Conservation (phyloP, 2,329 filamentous ascomycete genomes). For the Conoideocrella luteorostrata region DNA sequence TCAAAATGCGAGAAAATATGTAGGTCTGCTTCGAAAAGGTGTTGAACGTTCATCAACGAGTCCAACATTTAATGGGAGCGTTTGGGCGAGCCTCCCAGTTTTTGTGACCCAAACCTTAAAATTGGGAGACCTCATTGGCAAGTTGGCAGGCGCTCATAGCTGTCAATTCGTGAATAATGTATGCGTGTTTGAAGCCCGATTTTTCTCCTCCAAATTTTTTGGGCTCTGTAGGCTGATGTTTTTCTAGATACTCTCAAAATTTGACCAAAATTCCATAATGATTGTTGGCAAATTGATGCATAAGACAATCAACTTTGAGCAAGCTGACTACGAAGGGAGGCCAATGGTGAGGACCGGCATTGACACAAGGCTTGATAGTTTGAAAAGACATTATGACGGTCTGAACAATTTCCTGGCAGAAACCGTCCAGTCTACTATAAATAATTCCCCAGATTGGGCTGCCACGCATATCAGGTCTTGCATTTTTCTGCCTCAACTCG, state of each 20-base stretch:
- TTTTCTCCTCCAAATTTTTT: constrained; percentile 5
- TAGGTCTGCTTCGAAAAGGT: constrained; percentile 71
- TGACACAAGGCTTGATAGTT: constrained; percentile 66
- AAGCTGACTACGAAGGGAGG: constrained; percentile 63
- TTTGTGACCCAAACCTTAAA: constrained; percentile 69
- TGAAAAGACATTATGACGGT: constrained; percentile 72
- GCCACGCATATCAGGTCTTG: constrained; percentile 59
- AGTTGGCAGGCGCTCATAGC: constrained; percentile 8
- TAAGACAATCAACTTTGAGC: constrained; percentile 72
- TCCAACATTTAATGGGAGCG: constrained; percentile 53
- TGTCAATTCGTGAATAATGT: constrained; percentile 3
- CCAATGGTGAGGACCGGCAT: constrained; percentile 68
- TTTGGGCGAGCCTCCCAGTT: constrained; percentile 65
- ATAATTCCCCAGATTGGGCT: constrained; percentile 54
- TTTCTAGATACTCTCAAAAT: constrained; percentile 35
- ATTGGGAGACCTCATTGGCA: constrained; percentile 54
- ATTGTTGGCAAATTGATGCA: constrained; percentile 65
- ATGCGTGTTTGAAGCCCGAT: background rate
- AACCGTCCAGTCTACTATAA: constrained; percentile 58
- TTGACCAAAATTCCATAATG: constrained; percentile 54
- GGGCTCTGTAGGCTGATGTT: background rate
- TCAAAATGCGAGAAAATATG: constrained; percentile 65
- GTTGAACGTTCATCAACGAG: constrained; percentile 47
- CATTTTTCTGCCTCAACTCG: constrained; percentile 85
- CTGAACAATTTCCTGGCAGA: constrained; percentile 67